A percentile compares a stretch with the other conserved stretches of the same genome.
These are phyloP conservation scores for Bromus sterilis DNA, from an alignment of 176 grass and related monocot species.

Conservation along the genomic window DNA sequence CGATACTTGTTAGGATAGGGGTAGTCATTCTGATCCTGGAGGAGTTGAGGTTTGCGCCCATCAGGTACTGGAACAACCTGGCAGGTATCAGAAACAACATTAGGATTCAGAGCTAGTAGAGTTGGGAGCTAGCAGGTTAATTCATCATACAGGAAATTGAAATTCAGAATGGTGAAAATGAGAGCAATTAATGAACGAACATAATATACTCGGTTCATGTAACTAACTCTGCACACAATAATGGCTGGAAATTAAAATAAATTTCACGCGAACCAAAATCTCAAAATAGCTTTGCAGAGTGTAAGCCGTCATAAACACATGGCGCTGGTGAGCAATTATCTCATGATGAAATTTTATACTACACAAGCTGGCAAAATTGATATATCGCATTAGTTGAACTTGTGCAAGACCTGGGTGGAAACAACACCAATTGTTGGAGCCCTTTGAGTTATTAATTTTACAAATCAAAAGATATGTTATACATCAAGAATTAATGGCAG, in stretches of 20 bases:
- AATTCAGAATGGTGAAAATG: background rate
- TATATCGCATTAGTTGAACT: background rate
- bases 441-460: background rate
- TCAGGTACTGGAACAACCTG: constrained; percentile 83
- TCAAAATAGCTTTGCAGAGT: background rate
- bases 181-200: background rate
- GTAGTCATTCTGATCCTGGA: constrained; percentile 81
- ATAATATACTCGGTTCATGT: background rate
- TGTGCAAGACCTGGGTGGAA: background rate
- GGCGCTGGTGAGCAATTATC: background rate
- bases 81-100: background rate
- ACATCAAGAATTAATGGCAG: background rate
- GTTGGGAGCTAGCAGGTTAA: background rate
- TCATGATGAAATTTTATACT: background rate
- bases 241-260: background rate
- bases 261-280: background rate
- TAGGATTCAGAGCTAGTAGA: background rate
- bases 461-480: background rate
- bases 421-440: background rate
- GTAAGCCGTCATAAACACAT: background rate
- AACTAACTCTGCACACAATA: background rate
- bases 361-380: background rate
- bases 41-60: constrained; percentile 86
- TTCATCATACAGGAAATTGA: background rate
- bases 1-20: constrained; percentile 64